A percentile compares a stretch with the other conserved stretches of the same genome.
Conservation (phyloP, 2,329 filamentous ascomycete genomes). For the Ciborinia camelliae region DNA sequence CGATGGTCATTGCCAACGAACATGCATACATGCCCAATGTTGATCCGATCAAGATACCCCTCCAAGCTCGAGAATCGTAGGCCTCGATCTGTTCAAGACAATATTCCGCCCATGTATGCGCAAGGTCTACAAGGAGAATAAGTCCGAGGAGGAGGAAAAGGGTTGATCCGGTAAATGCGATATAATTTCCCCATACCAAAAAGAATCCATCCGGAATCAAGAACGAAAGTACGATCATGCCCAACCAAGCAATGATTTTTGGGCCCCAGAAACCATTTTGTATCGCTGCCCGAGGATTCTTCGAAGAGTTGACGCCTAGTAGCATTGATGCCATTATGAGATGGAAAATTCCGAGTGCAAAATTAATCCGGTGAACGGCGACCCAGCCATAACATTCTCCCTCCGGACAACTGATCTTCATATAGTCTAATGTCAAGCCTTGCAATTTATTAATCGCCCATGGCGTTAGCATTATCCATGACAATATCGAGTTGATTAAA, state of each 20-base stretch:
- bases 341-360: conserved; percentile 92
- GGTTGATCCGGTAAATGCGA: conserved; percentile 83
- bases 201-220: conserved; percentile 95
- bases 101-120: conserved; percentile 95
- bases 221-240: conserved; percentile 85
- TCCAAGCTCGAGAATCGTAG: conserved; percentile 80
- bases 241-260: conserved; percentile 87
- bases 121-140: conserved; percentile 88
- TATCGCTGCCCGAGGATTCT: conserved; percentile 79
- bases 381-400: conserved; percentile 94
- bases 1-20: conserved; percentile 87
- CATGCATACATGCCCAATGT: conserved; percentile 91
- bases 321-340: conserved; percentile 79
- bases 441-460: conserved; percentile 97
- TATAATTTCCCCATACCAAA: conserved; percentile 92
- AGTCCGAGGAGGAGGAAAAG: conserved; percentile 90
- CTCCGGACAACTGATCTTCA: conserved; percentile 88
- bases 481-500: conserved; percentile 91
- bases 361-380: conserved; percentile 96
- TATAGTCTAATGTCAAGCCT: conserved; percentile 88
- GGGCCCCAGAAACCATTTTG: conserved; percentile 99
- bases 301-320: conserved; percentile 81
- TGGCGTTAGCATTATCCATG: conserved; percentile 98
- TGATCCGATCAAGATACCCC: conserved; percentile 82
- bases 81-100: conserved; percentile 92